A percentile compares a stretch with the other conserved stretches of the same genome.
Evolutionary conservation across 768 basidiomycete species (phyloP).

Genomic region (Hygrophoropsis aurantiaca): DNA sequence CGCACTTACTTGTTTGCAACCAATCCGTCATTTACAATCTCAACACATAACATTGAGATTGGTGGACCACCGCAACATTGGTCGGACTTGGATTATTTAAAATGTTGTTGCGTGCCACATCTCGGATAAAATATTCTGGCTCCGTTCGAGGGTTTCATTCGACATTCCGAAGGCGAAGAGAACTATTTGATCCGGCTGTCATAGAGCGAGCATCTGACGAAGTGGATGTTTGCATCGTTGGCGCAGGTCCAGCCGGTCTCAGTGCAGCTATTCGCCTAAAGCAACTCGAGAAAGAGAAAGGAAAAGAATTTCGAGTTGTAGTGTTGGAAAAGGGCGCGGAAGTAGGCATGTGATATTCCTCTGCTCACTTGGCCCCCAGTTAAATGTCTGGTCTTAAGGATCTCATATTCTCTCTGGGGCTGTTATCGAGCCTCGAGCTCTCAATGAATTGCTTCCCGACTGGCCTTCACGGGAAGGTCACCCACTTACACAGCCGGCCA

Average conservation of each 20-base stretch:
- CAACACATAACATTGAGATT: no score
- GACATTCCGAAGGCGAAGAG: slow-evolving; percentile 26
- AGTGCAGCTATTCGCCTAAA: slow-evolving; percentile 95
- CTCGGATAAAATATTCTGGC: background rate
- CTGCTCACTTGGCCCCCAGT: background rate
- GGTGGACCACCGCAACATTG: no score
- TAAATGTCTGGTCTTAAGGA: slow-evolving; percentile 43
- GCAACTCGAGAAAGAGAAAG: slow-evolving; percentile 82
- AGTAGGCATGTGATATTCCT: slow-evolving; percentile 60
- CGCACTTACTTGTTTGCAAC: no score
- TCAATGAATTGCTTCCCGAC: slow-evolving; percentile 87
- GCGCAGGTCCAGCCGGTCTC: slow-evolving; percentile 92
- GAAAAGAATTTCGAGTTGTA: slow-evolving; percentile 83
- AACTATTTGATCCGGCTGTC: slow-evolving; percentile 50
- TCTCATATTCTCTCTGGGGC: slow-evolving; percentile 95
- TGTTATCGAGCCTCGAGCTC: slow-evolving; percentile 88
- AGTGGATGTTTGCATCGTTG: slow-evolving; percentile 97
- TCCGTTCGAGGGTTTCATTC: slow-evolving; percentile 20
- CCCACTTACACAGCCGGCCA: slow-evolving; percentile 80
- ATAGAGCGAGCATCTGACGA: slow-evolving; percentile 86
- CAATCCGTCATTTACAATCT: no score
- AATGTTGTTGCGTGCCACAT: background rate
- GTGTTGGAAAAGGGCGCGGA: slow-evolving; percentile 95
- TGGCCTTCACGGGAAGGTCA: slow-evolving; percentile 71
- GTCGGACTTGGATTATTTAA: background rate